phyloP scores from a whole-genome alignment of 805 yeast species.

The Spathaspora gorwiae region DNA sequence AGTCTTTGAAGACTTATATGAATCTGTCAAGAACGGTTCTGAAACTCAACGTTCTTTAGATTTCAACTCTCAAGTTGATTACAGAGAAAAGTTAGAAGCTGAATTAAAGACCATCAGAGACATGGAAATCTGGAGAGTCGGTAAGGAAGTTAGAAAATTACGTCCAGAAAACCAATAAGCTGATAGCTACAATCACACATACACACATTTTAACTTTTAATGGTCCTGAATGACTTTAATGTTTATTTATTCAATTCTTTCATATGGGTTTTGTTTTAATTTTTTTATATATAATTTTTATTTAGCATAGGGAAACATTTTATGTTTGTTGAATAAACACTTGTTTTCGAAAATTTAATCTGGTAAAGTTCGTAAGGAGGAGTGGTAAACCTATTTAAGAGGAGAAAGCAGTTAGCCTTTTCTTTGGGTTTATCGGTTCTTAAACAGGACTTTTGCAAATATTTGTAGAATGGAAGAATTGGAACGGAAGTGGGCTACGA shows the following conservation, averaged over 20 bases:
- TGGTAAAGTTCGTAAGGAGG: not conserved
- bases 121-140: conserved; percentile 99
- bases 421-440: no score
- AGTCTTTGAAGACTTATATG: conserved; percentile 93
- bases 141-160: conserved; percentile 99
- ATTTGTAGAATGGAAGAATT: no score
- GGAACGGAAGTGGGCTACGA: no score
- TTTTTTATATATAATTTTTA: conserved; percentile 17
- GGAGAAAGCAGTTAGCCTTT: not conserved
- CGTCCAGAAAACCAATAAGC: conserved; percentile 96
- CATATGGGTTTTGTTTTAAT: conserved; percentile 13
- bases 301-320: conserved; percentile 17
- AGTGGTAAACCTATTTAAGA: not conserved
- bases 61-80: conserved; percentile 97
- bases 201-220: conserved; percentile 8
- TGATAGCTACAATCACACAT: not conserved
- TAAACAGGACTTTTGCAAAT: no score
- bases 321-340: conserved; percentile 45
- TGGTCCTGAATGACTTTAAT: conserved; percentile 40
- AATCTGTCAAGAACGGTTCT: conserved; percentile 89
- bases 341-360: not conserved
- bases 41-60: conserved; percentile 98
- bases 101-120: conserved; percentile 91
- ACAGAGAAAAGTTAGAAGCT: conserved; percentile 92
- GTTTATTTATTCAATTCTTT: conserved; percentile 19